Percentiles rank a stretch among this genome's conserved stretches.
Conservation (phyloP, 495 filamentous ascomycete species). For the Penicillium coffeae region DNA sequence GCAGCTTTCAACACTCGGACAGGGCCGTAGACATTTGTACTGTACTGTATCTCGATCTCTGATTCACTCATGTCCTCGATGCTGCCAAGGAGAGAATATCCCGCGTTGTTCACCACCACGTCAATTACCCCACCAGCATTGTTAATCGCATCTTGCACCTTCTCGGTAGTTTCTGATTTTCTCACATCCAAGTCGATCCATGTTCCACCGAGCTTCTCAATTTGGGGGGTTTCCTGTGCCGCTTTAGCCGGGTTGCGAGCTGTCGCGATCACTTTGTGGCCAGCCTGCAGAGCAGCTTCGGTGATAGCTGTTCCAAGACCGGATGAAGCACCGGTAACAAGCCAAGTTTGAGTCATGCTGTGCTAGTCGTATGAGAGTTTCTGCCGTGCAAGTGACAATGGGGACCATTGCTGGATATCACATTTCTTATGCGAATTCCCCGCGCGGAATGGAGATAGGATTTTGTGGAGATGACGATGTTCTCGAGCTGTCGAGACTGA, state of each 20-base stretch:
- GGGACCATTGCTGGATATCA: no score
- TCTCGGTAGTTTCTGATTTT: slow-evolving; percentile 16
- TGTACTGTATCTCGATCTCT: slow-evolving; percentile 19
- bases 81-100: slow-evolving; percentile 22
- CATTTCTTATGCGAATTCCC: no score
- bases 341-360: slow-evolving; percentile 32
- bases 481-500: no score
- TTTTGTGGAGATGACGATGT: no score
- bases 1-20: slow-evolving; percentile 43
- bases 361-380: not conserved
- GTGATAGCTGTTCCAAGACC: slow-evolving; percentile 51
- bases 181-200: slow-evolving; percentile 43
- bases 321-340: slow-evolving; percentile 53
- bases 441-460: no score
- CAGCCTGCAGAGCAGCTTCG: slow-evolving; percentile 39
- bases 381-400: no score
- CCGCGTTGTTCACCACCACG: slow-evolving; percentile 33
- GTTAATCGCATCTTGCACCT: slow-evolving; percentile 13
- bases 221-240: slow-evolving; percentile 15
- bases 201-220: slow-evolving; percentile 24
- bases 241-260: slow-evolving; percentile 43
- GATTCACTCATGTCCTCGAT: slow-evolving; percentile 23
- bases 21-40: slow-evolving; percentile 47
- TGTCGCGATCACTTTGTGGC: slow-evolving; percentile 55
- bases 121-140: slow-evolving; percentile 15